phyloP scores from a whole-genome alignment of 2,329 filamentous ascomycete genomes.

The Fusarium marasasianum region DNA sequence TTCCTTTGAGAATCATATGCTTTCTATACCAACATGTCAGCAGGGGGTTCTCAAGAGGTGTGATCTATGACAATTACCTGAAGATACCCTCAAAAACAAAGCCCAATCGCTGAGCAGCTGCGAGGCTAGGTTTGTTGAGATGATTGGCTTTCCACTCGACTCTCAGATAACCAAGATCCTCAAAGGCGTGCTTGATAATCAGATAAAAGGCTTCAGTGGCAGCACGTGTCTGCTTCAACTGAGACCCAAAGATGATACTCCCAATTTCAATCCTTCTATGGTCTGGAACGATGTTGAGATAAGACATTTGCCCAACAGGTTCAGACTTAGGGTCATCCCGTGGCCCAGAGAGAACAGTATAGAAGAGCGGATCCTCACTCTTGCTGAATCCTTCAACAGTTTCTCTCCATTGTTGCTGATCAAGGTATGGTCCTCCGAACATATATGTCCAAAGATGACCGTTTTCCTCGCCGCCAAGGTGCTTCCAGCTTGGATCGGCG shows the following conservation, averaged over 20 bases:
- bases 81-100: slow-evolving; percentile 69
- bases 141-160: slow-evolving; percentile 73
- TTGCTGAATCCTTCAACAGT: slow-evolving; percentile 34
- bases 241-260: slow-evolving; percentile 59
- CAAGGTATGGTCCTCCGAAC: slow-evolving; percentile 38
- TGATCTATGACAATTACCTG: slow-evolving; percentile 43
- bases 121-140: slow-evolving; percentile 62
- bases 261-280: slow-evolving; percentile 68
- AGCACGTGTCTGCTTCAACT: slow-evolving; percentile 61
- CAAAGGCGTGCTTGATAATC: slow-evolving; percentile 62
- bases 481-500: slow-evolving; percentile 42
- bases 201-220: slow-evolving; percentile 69
- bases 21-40: slow-evolving; percentile 47
- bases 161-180: slow-evolving; percentile 62
- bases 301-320: slow-evolving; percentile 53
- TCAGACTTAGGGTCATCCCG: slow-evolving; percentile 40
- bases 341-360: slow-evolving; percentile 52
- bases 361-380: slow-evolving; percentile 53
- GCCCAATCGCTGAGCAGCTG: slow-evolving; percentile 65
- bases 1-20: slow-evolving; percentile 68
- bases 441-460: slow-evolving; percentile 49
- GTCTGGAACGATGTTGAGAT: slow-evolving; percentile 57
- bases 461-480: slow-evolving; percentile 48
- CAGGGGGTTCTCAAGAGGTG: background rate
- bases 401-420: slow-evolving; percentile 28